Evolutionary conservation across 2,329 filamentous ascomycete species (phyloP).

Genomic region (Aureobasidium sp.): DNA sequence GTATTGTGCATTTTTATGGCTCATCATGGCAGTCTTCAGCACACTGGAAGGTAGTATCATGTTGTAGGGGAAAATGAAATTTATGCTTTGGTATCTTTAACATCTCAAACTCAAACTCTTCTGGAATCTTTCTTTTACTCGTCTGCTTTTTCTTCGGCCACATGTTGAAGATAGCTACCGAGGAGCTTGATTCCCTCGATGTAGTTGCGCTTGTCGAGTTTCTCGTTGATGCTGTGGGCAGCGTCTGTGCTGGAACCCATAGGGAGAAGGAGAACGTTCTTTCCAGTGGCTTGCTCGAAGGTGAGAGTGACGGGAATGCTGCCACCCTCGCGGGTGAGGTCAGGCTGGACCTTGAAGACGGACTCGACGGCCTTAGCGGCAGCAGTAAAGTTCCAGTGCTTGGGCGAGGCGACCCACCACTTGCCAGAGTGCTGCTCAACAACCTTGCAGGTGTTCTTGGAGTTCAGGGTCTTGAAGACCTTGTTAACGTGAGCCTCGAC

Average conservation of each 20-base stretch:
- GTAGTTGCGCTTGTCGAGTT: conserved; percentile 93
- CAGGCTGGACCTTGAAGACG: conserved; percentile 87
- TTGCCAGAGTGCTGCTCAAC: conserved; percentile 84
- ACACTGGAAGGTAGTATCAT: not conserved
- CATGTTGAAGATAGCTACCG: conserved; percentile 91
- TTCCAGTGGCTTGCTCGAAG: conserved; percentile 94
- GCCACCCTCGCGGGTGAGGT: conserved; percentile 93
- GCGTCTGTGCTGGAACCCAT: conserved; percentile 98
- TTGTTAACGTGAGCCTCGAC: conserved; percentile 79
- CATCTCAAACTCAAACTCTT: not conserved
- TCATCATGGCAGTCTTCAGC: too few species aligned
- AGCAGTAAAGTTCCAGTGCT: conserved; percentile 98
- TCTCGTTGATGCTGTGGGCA: conserved; percentile 97
- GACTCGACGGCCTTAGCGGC: conserved; percentile 93
- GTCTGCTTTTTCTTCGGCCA: conserved; percentile 74
- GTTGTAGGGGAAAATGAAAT: not conserved
- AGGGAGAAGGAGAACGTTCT: conserved; percentile 90
- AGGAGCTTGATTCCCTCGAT: conserved; percentile 96
- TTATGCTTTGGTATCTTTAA: conserved; percentile 9
- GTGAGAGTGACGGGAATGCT: conserved; percentile 95
- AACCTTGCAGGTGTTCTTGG: conserved; percentile 85
- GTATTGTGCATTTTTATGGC: too few species aligned
- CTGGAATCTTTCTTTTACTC: not conserved
- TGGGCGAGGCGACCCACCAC: conserved; percentile 97
- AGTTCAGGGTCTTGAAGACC: conserved; percentile 75